phyloP scores from a whole-genome alignment of 140 eudicot species.

The Senecio squalidus region DNA sequence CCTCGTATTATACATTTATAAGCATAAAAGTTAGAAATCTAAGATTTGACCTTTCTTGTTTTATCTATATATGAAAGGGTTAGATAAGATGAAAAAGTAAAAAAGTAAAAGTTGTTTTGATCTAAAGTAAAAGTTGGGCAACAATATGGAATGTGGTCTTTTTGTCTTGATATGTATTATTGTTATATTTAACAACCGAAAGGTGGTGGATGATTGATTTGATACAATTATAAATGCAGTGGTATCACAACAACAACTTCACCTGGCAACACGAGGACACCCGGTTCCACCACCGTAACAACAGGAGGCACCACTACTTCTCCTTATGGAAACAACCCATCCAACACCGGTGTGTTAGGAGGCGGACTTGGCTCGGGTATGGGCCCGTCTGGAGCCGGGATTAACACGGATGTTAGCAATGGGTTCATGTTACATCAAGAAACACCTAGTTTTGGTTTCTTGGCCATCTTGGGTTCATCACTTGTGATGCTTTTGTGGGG shows the following conservation, averaged over 20 bases:
- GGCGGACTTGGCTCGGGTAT: conserved; percentile 41
- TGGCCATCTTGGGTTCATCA: conserved; percentile 9
- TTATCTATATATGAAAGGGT: not conserved
- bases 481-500: conserved; percentile 27
- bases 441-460: conserved; percentile 3
- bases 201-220: not conserved
- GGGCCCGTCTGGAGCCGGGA: conserved; percentile 54
- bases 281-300: conserved; percentile 38
- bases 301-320: conserved; percentile 28
- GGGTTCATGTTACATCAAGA: conserved; percentile 21
- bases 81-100: conserved; percentile 16
- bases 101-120: conserved; percentile 16
- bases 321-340: conserved; percentile 52
- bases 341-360: conserved; percentile 41
- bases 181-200: not conserved
- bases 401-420: conserved; percentile 45
- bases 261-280: conserved; percentile 21
- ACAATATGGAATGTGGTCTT: not conserved
- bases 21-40: no score
- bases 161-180: not conserved
- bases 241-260: conserved; percentile 6
- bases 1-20: no score
- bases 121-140: conserved; percentile 6
- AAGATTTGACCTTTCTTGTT: not conserved
- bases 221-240: conserved; percentile 5